Evolutionary conservation across 257 asterid genomes (phyloP).

Genomic region (Salvia rosmarinus): DNA sequence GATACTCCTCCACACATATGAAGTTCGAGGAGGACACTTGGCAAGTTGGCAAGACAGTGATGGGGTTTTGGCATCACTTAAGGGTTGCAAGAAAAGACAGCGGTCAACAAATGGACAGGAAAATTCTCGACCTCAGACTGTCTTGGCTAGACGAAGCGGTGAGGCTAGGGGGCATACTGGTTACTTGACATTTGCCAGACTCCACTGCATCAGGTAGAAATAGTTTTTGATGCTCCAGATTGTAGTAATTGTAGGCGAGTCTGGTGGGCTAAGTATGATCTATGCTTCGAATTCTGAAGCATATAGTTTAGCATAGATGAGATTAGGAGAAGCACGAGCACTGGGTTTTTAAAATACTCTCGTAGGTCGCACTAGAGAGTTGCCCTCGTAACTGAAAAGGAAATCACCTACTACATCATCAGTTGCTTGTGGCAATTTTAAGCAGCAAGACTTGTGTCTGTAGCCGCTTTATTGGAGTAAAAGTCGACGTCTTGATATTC

Average conservation of each 20-base stretch:
- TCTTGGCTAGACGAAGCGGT: slow-evolving; percentile 67
- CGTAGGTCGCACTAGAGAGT: neutral
- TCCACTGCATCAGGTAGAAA: slow-evolving; percentile 48
- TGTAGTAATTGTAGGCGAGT: neutral
- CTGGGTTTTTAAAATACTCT: neutral
- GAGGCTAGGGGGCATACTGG: slow-evolving; percentile 96
- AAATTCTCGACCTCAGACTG: slow-evolving; percentile 42
- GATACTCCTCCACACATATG: slow-evolving; percentile 78
- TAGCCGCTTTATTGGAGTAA: too few species aligned
- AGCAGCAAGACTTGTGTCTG: too few species aligned
- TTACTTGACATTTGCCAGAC: slow-evolving; percentile 91
- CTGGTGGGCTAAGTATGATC: neutral
- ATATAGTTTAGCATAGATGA: neutral
- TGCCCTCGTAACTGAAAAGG: neutral
- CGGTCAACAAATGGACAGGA: slow-evolving; percentile 53
- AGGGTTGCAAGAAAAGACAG: slow-evolving; percentile 72
- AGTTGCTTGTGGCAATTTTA: neutral
- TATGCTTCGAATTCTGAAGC: neutral
- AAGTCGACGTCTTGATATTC: too few species aligned
- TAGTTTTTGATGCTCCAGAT: neutral
- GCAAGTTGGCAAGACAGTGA: slow-evolving; percentile 59
- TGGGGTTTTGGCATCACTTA: slow-evolving; percentile 43
- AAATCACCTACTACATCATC: neutral
- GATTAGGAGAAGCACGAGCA: neutral
- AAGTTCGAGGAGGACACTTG: slow-evolving; percentile 69